phyloP scores from a whole-genome alignment of 192 early-diverging fungal species.

The Podila verticillata region DNA sequence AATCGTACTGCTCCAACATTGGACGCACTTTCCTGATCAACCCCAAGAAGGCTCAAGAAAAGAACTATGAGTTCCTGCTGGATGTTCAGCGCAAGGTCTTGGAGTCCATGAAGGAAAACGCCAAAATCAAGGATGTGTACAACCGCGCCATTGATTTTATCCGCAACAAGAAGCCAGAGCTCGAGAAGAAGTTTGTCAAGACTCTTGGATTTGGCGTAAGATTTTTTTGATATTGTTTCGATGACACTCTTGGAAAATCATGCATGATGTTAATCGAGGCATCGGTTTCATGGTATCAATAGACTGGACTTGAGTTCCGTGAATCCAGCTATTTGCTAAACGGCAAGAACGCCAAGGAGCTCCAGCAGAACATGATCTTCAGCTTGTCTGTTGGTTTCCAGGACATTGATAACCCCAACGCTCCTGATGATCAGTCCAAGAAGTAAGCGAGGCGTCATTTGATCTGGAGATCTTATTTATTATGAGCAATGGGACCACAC shows the following conservation, averaged over 20 bases:
- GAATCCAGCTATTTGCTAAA: conserved; percentile 85
- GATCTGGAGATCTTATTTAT: too few relatives aligned
- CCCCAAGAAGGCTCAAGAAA: conserved; percentile 89
- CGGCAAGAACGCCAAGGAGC: conserved; percentile 70
- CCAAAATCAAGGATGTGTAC: conserved; percentile 82
- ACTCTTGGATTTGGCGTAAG: conserved; percentile 85
- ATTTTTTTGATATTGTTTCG: neutral
- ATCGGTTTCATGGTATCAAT: neutral
- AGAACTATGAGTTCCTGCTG: conserved; percentile 92
- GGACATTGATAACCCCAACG: conserved; percentile 79
- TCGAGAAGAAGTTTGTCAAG: conserved; percentile 87
- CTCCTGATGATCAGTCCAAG: conserved; percentile 75
- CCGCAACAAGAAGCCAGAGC: conserved; percentile 81
- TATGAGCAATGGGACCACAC: neutral
- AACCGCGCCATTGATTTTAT: conserved; percentile 74
- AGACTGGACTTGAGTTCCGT: conserved; percentile 94
- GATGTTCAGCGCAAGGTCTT: conserved; percentile 85
- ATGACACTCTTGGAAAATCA: neutral
- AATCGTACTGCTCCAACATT: conserved; percentile 94
- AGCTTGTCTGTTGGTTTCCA: conserved; percentile 89
- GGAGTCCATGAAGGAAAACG: conserved; percentile 76
- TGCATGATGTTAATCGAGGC: too few relatives aligned
- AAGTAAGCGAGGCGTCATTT: conserved; percentile 45
- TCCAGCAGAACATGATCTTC: conserved; percentile 87
- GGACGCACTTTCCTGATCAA: conserved; percentile 94